Percentiles rank a stretch among this genome's conserved stretches.
These are phyloP conservation scores for Solanum infundibuliforme DNA, from an alignment of 257 asterid species.

Conservation along the genomic window DNA sequence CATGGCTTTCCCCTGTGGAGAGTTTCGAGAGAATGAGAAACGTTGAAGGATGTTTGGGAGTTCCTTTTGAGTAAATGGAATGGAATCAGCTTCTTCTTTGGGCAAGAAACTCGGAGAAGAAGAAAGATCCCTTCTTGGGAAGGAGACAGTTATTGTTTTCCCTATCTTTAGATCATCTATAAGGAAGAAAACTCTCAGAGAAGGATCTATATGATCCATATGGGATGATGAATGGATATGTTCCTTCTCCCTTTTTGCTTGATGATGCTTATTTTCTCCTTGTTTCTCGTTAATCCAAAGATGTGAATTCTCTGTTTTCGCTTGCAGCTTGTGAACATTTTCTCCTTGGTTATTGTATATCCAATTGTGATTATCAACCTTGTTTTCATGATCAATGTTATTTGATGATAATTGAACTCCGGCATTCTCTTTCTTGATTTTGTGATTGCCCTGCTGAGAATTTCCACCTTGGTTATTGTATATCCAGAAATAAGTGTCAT, in stretches of 20 bases:
- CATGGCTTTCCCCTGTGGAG: slow-evolving; percentile 67
- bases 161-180: slow-evolving; percentile 42
- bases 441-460: background rate
- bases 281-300: background rate
- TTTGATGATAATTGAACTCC: background rate
- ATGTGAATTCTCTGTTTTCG: background rate
- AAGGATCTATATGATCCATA: slow-evolving; percentile 49
- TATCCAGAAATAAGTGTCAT: background rate
- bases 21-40: slow-evolving; percentile 36
- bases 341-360: background rate
- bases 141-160: slow-evolving; percentile 36
- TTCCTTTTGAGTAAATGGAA: slow-evolving; percentile 45
- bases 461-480: background rate
- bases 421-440: background rate
- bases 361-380: background rate
- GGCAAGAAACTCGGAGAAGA: slow-evolving; percentile 29
- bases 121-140: slow-evolving; percentile 34
- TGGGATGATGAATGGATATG: slow-evolving; percentile 34
- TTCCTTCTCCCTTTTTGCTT: background rate
- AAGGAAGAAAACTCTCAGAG: slow-evolving; percentile 48
- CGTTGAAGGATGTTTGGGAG: slow-evolving; percentile 35
- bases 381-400: background rate
- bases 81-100: slow-evolving; percentile 42
- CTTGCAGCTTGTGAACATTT: background rate
- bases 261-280: background rate